These are phyloP conservation scores for Ustilago hordei DNA, from an alignment of 1,284 basidiomycete species.

Conservation along the genomic window DNA sequence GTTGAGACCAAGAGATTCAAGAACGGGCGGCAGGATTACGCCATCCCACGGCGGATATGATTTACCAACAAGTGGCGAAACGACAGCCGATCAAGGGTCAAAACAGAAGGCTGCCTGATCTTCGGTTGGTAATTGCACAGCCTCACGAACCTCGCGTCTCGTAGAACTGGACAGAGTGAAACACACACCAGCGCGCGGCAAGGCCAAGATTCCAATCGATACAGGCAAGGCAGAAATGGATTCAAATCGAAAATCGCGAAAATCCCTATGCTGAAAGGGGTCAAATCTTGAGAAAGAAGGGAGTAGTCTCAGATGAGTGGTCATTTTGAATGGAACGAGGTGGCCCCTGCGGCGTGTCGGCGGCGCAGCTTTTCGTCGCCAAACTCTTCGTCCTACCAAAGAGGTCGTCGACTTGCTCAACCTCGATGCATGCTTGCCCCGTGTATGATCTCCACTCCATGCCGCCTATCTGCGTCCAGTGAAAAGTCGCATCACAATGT, in stretches of 20 bases:
- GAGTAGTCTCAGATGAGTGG: slow-evolving; percentile 18
- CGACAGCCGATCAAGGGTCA: neutral
- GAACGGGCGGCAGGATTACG: neutral
- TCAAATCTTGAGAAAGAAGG: neutral
- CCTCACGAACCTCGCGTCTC: slow-evolving; percentile 6
- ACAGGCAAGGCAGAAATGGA: neutral
- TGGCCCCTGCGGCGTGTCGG: slow-evolving; percentile 25
- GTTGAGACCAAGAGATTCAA: slow-evolving; percentile 1
- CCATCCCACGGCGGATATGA: neutral
- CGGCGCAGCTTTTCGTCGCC: slow-evolving; percentile 3
- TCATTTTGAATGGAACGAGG: slow-evolving; percentile 2
- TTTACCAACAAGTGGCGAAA: neutral
- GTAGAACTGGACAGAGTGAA: neutral
- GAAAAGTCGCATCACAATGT: neutral
- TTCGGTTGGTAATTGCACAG: slow-evolving; percentile 9
- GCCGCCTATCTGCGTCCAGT: slow-evolving; percentile 6
- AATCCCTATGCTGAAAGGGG: slow-evolving; percentile 25
- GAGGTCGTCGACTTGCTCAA: neutral
- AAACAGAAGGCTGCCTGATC: neutral
- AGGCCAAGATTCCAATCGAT: slow-evolving; percentile 1
- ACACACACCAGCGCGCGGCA: slow-evolving; percentile 8
- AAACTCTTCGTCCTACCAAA: neutral
- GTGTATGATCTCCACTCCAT: neutral
- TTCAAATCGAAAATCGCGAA: slow-evolving; percentile 14
- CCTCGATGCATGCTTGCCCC: slow-evolving; percentile 1